A percentile compares a stretch with the other conserved stretches of the same genome.
These are phyloP conservation scores for Pseudopyricularia javanii DNA, from an alignment of 2,329 filamentous ascomycete species.

Conservation along the genomic window DNA sequence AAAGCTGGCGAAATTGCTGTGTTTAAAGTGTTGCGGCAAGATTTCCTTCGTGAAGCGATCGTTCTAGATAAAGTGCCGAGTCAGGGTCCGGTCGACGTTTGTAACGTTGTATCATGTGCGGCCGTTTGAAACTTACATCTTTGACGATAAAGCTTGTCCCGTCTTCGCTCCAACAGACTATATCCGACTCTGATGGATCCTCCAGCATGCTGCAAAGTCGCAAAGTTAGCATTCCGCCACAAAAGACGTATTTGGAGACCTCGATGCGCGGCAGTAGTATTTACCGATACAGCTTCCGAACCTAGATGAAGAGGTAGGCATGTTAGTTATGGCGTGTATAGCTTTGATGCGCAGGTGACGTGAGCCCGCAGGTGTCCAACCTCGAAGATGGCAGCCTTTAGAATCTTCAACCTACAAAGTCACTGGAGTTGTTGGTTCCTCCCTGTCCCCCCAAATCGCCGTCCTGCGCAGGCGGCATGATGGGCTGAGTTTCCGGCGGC, in stretches of 20 bases:
- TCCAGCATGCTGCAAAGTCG: constrained; percentile 71
- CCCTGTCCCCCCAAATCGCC: constrained; percentile 23
- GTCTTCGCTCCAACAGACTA: constrained; percentile 90
- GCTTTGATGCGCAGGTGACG: not conserved
- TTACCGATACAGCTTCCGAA: not conserved
- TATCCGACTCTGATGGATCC: constrained; percentile 81
- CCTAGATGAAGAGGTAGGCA: not conserved
- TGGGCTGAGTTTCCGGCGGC: not conserved
- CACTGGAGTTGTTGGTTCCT: constrained; percentile 72
- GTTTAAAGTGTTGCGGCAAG: constrained; percentile 96
- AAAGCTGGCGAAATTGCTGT: constrained; percentile 96
- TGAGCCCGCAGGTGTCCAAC: not conserved
- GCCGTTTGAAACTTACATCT: constrained; percentile 51
- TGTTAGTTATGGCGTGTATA: not conserved
- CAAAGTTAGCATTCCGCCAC: not conserved
- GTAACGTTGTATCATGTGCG: not conserved
- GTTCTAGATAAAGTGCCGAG: constrained; percentile 44
- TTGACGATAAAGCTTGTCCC: constrained; percentile 95
- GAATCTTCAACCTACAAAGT: constrained; percentile 59
- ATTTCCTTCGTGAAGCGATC: constrained; percentile 98
- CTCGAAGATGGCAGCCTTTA: not conserved
- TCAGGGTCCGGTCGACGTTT: constrained; percentile 7
- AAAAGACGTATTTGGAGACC: not conserved
- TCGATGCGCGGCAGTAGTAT: constrained; percentile 2
- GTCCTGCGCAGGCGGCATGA: constrained; percentile 16